A percentile compares a stretch with the other conserved stretches of the same genome.
These are phyloP conservation scores for Penicillium robsamsonii DNA, from an alignment of 495 filamentous ascomycete species.

Conservation along the genomic window DNA sequence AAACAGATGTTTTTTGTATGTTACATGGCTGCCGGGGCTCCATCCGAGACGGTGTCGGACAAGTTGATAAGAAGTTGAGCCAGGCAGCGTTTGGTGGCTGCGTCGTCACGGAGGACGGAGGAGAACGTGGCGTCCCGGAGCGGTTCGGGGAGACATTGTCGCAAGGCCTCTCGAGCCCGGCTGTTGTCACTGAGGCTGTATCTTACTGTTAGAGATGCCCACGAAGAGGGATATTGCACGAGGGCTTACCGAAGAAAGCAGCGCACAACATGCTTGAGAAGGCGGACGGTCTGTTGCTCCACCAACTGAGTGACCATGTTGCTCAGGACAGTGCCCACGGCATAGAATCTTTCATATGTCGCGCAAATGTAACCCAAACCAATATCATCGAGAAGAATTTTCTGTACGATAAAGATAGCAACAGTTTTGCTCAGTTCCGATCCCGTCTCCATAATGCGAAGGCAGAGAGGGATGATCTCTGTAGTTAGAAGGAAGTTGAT, in stretches of 20 bases:
- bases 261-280: constrained; percentile 96
- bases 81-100: constrained; percentile 95
- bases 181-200: constrained; percentile 90
- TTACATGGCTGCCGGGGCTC: constrained; percentile 50
- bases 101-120: constrained; percentile 92
- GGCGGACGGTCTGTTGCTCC: constrained; percentile 91
- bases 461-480: constrained; percentile 96
- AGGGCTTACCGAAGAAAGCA: constrained; percentile 84
- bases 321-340: constrained; percentile 93
- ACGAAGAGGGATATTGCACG: neutral
- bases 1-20: constrained; percentile 40
- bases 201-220: constrained; percentile 17
- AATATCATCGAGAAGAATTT: constrained; percentile 95
- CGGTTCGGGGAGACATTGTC: constrained; percentile 95
- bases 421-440: constrained; percentile 99
- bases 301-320: constrained; percentile 98
- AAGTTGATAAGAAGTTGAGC: constrained; percentile 96
- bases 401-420: constrained; percentile 99
- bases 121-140: constrained; percentile 97
- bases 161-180: constrained; percentile 87
- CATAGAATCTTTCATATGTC: constrained; percentile 99
- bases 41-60: constrained; percentile 84
- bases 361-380: constrained; percentile 98
- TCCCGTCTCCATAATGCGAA: constrained; percentile 99
- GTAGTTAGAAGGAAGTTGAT: constrained; percentile 99